Percentiles rank a stretch among this genome's conserved stretches.
Conservation (phyloP, 208 protist species). For the Trypanosoma cruzi region DNA sequence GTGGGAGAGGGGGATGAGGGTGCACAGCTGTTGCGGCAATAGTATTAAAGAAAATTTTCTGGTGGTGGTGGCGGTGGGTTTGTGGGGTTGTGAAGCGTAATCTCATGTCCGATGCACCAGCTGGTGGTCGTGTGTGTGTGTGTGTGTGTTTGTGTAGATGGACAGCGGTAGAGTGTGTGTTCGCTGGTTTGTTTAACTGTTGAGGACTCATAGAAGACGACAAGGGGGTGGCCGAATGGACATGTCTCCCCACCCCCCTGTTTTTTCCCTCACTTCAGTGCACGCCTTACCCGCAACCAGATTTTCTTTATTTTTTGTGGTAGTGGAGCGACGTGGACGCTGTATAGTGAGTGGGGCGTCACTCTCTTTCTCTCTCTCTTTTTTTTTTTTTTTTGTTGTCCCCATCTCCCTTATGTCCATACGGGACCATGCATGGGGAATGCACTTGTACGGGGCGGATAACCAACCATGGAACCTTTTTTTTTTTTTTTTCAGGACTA, state of each 20-base stretch:
- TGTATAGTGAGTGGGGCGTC: neutral
- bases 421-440: too few species aligned
- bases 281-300: neutral
- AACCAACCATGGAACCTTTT: neutral
- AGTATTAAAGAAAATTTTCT: too few species aligned
- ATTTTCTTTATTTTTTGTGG: slow-evolving; percentile 1
- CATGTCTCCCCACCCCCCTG: neutral
- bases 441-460: too few species aligned
- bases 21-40: too few species aligned
- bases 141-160: slow-evolving; percentile 1
- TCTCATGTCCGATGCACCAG: too few species aligned
- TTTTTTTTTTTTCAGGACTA: slow-evolving; percentile 49
- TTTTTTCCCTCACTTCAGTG: neutral
- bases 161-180: neutral
- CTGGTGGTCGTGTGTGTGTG: neutral
- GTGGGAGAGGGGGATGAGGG: too few species aligned
- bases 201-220: neutral
- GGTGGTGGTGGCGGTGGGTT: too few species aligned
- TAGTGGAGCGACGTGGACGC: neutral
- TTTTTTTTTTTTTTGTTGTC: too few species aligned
- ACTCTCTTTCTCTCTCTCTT: neutral
- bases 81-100: neutral
- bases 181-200: neutral
- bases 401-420: slow-evolving; percentile 34
- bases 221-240: neutral